Base-by-base conservation (phyloP, 2,329 filamentous ascomycete species). In the Neobulgaria alba region DNA sequence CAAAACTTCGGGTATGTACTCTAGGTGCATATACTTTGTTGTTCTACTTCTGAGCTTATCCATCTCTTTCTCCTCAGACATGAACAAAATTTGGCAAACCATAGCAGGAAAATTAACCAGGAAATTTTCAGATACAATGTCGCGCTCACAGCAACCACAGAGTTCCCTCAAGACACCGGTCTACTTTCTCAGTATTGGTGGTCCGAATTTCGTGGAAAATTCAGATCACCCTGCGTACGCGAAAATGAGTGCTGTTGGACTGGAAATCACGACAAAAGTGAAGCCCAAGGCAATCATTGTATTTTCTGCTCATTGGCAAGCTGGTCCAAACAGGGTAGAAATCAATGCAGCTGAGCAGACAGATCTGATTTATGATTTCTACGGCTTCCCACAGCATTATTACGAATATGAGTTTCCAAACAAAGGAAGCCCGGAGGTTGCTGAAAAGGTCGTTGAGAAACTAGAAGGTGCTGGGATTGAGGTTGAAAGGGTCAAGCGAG, bases 221-320 rank as follows among this genome's bases (percentile, higher is more conserved):
- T 73, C 67, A 2, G 57, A 74, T 0, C 84, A 88, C 55, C 79
- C 80, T 1, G 83, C 76, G 8, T 85, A 82, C 54, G 57, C 66
- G 4, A 66, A 80, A 42, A 71, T 89, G 3, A 72, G 78, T 49
- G 58, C 67, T 17, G 77, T 86, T 38, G 83, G 83, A 31, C 67
- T 60, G 5, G 82, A 87, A 53, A 86, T 88, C 56, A 85, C 80
- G 0, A 66, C 72, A 21, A 73, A 76, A 48, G 75, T 86, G 36
- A 80, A 79, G 54, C 82, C 82, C 1, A 78, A 75, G 46, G 84
- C 81, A 3, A 69, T 87, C 5, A 76, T 88, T 1, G 82, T 87
- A 23, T 82, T 88, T 58, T 86, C 82, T 1, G 83, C 81, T 1
- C 82, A 88, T 59, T 88, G 83, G 82, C 79, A 85, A 62, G 77